Percentiles rank a stretch among this genome's conserved stretches.
These are phyloP conservation scores for Colletotrichum cuscutae DNA, from an alignment of 2,329 filamentous ascomycete genomes.

Conservation along the genomic window DNA sequence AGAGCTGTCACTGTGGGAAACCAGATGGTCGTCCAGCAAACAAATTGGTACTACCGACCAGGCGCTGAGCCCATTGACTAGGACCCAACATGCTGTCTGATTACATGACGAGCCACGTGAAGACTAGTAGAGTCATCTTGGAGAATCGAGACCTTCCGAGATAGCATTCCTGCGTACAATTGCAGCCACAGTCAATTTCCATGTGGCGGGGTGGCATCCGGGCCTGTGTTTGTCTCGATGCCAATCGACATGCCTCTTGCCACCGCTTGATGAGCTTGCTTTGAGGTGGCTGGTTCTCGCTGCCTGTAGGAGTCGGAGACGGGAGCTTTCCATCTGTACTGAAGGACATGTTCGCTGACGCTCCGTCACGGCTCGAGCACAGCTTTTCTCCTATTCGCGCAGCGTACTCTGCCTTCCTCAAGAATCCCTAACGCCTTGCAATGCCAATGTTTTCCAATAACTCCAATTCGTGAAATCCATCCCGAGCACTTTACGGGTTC, in stretches of 20 bases:
- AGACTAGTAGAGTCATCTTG: neutral
- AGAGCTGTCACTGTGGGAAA: neutral
- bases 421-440: slow-evolving; percentile 37
- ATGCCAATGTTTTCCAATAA: slow-evolving; percentile 31
- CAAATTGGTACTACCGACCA: neutral
- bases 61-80: neutral
- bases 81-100: slow-evolving; percentile 13
- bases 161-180: neutral
- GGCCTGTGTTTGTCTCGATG: neutral
- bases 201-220: neutral
- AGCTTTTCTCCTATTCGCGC: neutral
- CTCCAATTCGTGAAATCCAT: slow-evolving; percentile 33
- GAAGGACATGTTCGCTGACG: neutral
- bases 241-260: neutral
- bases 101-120: slow-evolving; percentile 22
- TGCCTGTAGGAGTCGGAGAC: neutral
- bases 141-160: neutral
- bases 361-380: neutral
- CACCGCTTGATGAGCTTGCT: neutral
- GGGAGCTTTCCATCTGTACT: neutral
- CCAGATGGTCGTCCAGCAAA: neutral
- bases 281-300: neutral
- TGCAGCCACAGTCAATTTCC: neutral
- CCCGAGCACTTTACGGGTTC: slow-evolving; percentile 37
- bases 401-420: neutral